A percentile compares a stretch with the other conserved stretches of the same genome.
Evolutionary conservation across 306 rosid genomes (phyloP).

Genomic region (Hippophae gyantsensis): DNA sequence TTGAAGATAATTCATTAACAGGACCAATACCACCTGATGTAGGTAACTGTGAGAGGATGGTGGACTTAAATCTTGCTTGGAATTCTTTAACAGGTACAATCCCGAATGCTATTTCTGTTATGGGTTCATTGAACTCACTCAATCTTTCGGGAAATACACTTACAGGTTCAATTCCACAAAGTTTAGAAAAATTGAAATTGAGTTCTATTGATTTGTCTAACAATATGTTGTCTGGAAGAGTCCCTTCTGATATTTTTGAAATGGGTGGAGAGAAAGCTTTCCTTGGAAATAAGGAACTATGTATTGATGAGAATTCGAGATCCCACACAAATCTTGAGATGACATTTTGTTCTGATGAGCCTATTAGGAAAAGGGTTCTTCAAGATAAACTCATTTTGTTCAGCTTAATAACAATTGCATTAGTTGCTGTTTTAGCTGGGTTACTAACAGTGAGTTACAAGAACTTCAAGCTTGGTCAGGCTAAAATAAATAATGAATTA

Average conservation of each 20-base stretch:
- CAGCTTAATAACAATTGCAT: conserved; percentile 31
- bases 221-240: conserved; percentile 57
- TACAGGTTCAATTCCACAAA: conserved; percentile 57
- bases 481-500: conserved; percentile 19
- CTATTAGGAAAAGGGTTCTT: conserved; percentile 24
- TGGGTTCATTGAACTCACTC: conserved; percentile 72
- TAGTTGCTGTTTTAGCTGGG: conserved; percentile 36
- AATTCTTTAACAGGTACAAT: conserved; percentile 60
- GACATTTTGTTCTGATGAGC: conserved; percentile 34
- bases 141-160: conserved; percentile 65
- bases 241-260: conserved; percentile 57
- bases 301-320: conserved; percentile 44
- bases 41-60: conserved; percentile 57
- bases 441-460: conserved; percentile 39
- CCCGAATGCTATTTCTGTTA: conserved; percentile 53
- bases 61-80: conserved; percentile 69
- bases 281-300: conserved; percentile 54
- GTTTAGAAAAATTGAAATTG: conserved; percentile 52
- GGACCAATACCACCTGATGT: conserved; percentile 64
- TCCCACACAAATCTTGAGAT: conserved; percentile 30
- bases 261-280: conserved; percentile 70
- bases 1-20: conserved; percentile 58
- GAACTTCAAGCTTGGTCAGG: conserved; percentile 32
- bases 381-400: conserved; percentile 41
- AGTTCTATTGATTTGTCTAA: conserved; percentile 77